A percentile compares a stretch with the other conserved stretches of the same genome.
phyloP scores from a whole-genome alignment of 176 grass and related monocot genomes.

The Oryza coarctata region DNA sequence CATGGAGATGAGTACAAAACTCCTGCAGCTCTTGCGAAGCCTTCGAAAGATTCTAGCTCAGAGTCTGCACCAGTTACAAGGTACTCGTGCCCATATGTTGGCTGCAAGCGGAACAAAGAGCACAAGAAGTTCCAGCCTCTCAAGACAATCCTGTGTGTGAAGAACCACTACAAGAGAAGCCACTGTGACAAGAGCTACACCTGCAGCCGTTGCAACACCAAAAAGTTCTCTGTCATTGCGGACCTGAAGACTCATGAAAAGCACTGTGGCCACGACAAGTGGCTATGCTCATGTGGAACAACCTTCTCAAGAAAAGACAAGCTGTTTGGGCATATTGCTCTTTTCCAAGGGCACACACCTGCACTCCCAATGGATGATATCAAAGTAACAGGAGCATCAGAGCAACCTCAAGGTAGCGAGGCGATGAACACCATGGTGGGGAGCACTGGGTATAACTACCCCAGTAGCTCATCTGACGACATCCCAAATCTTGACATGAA shows the following conservation, averaged over 20 bases:
- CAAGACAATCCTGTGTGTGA: constrained; percentile 89
- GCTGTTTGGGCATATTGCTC: constrained; percentile 77
- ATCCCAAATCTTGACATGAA: constrained; percentile 60
- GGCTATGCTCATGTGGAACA: constrained; percentile 85
- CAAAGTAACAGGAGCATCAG: constrained; percentile 44
- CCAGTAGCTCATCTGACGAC: constrained; percentile 45
- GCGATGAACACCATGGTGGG: constrained; percentile 37
- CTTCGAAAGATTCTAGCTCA: constrained; percentile 48
- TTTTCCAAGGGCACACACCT: constrained; percentile 91
- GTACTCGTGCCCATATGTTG: constrained; percentile 87
- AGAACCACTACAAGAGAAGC: constrained; percentile 95
- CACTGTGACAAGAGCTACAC: constrained; percentile 96
- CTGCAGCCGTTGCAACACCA: constrained; percentile 82
- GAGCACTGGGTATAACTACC: constrained; percentile 39
- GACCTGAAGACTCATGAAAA: constrained; percentile 94
- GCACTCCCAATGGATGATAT: constrained; percentile 66
- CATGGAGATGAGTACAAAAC: constrained; percentile 95
- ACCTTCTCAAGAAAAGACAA: constrained; percentile 91
- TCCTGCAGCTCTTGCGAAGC: constrained; percentile 78
- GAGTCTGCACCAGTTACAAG: constrained; percentile 62
- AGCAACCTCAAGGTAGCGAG: constrained; percentile 42
- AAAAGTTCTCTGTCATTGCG: constrained; percentile 80
- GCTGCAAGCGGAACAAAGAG: constrained; percentile 92
- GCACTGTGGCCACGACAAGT: constrained; percentile 84
- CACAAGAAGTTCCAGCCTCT: constrained; percentile 93